These are phyloP conservation scores for Maudiozyma barnettii DNA, from an alignment of 805 yeast species.

Conservation along the genomic window DNA sequence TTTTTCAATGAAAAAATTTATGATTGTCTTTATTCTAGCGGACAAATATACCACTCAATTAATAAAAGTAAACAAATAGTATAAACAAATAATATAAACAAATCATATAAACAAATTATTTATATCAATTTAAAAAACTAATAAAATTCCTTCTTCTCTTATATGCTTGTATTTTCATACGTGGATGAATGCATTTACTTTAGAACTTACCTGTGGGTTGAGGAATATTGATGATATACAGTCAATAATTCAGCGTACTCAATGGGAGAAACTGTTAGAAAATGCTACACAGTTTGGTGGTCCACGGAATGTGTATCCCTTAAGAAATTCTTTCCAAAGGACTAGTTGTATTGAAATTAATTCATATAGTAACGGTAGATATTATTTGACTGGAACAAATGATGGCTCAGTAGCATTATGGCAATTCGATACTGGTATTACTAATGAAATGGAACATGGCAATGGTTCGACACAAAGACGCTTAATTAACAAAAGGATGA, in stretches of 20 bases:
- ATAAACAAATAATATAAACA: no score
- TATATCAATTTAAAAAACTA: no score
- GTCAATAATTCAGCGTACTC: conserved; percentile 6
- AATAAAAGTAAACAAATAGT: no score
- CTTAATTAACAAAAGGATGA: conserved; percentile 23
- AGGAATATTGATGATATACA: conserved; percentile 6
- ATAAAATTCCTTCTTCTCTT: no score
- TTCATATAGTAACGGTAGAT: conserved; percentile 8
- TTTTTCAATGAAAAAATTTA: no score
- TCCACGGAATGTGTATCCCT: neutral
- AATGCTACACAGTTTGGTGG: neutral
- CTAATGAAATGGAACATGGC: neutral
- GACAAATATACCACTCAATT: no score
- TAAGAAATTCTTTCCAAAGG: neutral
- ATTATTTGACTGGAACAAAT: conserved; percentile 18
- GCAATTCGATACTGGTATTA: conserved; percentile 14
- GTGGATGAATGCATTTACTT: conserved; percentile 3
- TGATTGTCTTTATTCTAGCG: no score
- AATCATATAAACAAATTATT: no score
- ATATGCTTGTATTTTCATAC: neutral
- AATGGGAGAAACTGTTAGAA: conserved; percentile 18
- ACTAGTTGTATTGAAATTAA: conserved; percentile 18
- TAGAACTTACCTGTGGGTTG: conserved; percentile 1
- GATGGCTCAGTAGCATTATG: conserved; percentile 31
- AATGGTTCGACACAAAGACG: conserved; percentile 7